Evolutionary conservation across 768 basidiomycete genomes (phyloP).

Genomic region (Amanita thiersii): DNA sequence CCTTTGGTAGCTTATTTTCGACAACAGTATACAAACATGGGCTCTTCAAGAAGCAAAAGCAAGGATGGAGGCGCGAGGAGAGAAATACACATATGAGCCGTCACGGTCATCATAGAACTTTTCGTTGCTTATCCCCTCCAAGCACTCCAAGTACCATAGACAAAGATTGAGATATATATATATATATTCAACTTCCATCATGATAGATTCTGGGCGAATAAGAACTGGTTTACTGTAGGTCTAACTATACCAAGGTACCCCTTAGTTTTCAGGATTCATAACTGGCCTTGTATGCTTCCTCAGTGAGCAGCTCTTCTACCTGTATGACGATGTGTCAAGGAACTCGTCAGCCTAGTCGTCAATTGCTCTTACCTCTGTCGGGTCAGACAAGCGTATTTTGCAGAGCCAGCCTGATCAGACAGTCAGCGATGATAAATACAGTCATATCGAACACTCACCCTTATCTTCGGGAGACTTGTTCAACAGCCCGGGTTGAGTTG

Average conservation of each 20-base stretch:
- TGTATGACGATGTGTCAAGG: constrained; percentile 21
- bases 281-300: constrained; percentile 59
- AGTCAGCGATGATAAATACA: background rate
- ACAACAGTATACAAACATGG: constrained; percentile 80
- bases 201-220: background rate
- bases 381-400: constrained; percentile 79
- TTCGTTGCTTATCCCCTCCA: constrained; percentile 18
- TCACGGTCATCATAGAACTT: constrained; percentile 22
- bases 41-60: constrained; percentile 84
- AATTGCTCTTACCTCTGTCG: constrained; percentile 53
- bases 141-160: too few relatives aligned
- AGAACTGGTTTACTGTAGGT: background rate
- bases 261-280: constrained; percentile 18
- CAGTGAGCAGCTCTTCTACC: constrained; percentile 66
- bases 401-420: constrained; percentile 82
- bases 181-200: constrained; percentile 1
- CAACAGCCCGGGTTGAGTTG: constrained; percentile 64
- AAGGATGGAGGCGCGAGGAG: constrained; percentile 89
- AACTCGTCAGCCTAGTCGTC: background rate
- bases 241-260: background rate
- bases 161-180: constrained; percentile 2
- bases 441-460: constrained; percentile 40
- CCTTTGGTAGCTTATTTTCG: constrained; percentile 1
- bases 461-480: constrained; percentile 84
- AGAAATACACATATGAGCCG: constrained; percentile 78